Evolutionary conservation across 1,284 basidiomycete species (phyloP).

Genomic region (Austroboletus novae-zelandiae): DNA sequence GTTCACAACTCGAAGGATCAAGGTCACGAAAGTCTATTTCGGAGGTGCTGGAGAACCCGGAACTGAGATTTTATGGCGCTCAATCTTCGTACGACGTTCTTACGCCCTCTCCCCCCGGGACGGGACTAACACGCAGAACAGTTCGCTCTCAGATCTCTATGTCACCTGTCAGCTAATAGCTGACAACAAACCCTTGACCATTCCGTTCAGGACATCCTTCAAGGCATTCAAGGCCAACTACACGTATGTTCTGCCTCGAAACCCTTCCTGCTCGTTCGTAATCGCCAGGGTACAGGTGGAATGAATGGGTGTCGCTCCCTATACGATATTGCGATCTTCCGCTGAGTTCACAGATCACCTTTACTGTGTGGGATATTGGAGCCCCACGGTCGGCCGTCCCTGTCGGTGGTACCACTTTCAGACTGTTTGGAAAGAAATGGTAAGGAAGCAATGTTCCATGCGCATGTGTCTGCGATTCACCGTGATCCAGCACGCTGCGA

Average conservation of each 20-base stretch:
- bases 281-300: conserved; percentile 65
- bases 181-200: conserved; percentile 90
- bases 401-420: conserved; percentile 89
- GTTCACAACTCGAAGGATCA: conserved; percentile 82
- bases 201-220: conserved; percentile 89
- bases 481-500: conserved; percentile 72
- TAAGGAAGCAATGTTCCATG: conserved; percentile 30
- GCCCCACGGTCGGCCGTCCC: conserved; percentile 72
- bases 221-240: conserved; percentile 87
- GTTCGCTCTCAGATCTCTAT: conserved; percentile 85
- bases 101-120: not conserved
- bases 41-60: conserved; percentile 75
- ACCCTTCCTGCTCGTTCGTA: not conserved
- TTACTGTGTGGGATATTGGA: conserved; percentile 94
- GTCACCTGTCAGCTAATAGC: conserved; percentile 89
- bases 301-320: conserved; percentile 89
- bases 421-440: conserved; percentile 91
- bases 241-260: conserved; percentile 47
- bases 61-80: conserved; percentile 74
- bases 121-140: conserved; percentile 28
- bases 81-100: conserved; percentile 64
- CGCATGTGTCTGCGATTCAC: conserved; percentile 3
- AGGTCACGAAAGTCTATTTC: conserved; percentile 69
- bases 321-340: conserved; percentile 92
- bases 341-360: conserved; percentile 82